phyloP scores from a whole-genome alignment of 2,329 filamentous ascomycete species.

The Aspergillus fumigatus region DNA sequence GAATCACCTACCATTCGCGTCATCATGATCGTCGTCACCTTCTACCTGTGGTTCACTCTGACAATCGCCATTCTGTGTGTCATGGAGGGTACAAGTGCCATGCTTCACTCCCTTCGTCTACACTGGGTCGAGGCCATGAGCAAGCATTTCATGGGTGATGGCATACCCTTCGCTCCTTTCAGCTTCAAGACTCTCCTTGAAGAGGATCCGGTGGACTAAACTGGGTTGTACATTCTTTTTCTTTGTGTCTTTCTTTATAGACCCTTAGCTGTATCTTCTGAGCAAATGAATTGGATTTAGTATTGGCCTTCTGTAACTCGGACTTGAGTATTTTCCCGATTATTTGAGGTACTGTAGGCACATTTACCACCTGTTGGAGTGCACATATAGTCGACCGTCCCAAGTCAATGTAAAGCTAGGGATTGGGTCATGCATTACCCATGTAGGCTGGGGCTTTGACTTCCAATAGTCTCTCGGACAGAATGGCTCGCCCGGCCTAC shows the following conservation, averaged over 20 bases:
- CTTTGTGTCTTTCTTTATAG: slow-evolving; percentile 8
- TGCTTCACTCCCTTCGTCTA: slow-evolving; percentile 86
- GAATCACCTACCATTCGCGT: slow-evolving; percentile 63
- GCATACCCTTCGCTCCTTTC: slow-evolving; percentile 82
- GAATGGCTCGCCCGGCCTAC: not conserved
- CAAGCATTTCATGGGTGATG: slow-evolving; percentile 91
- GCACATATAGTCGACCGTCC: too few relatives aligned
- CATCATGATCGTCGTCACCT: slow-evolving; percentile 74
- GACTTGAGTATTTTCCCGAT: not conserved
- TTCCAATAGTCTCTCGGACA: not conserved
- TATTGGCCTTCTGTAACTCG: not conserved
- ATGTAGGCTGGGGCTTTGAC: not conserved
- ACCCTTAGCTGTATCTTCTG: slow-evolving; percentile 5
- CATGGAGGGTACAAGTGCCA: slow-evolving; percentile 95
- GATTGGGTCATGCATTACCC: not conserved
- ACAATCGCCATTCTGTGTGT: slow-evolving; percentile 76
- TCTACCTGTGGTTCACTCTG: slow-evolving; percentile 86
- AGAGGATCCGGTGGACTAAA: slow-evolving; percentile 59
- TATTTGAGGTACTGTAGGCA: not conserved
- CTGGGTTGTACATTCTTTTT: slow-evolving; percentile 8
- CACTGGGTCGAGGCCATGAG: slow-evolving; percentile 98
- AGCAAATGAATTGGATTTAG: slow-evolving; percentile 4
- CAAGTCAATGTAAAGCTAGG: too few relatives aligned
- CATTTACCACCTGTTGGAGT: too few relatives aligned
- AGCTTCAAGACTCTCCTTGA: slow-evolving; percentile 81